Conservation (phyloP, 2,329 filamentous ascomycete species). For the Hypoxylon sp. region DNA sequence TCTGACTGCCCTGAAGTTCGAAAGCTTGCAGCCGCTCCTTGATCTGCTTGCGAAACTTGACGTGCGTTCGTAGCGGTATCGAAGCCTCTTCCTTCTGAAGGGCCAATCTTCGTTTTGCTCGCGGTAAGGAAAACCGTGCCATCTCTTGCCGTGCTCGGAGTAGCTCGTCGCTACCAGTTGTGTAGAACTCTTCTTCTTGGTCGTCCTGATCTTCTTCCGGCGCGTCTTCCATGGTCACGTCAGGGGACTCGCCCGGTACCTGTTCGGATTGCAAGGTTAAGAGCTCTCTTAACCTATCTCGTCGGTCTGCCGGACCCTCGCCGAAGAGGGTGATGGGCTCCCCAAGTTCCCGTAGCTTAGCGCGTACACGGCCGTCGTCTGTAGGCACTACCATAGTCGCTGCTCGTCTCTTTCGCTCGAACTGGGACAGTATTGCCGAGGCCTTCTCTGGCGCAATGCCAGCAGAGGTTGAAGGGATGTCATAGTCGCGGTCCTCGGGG, state of each 20-base stretch:
- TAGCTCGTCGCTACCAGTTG: slow-evolving; percentile 77
- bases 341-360: slow-evolving; percentile 82
- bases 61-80: slow-evolving; percentile 87
- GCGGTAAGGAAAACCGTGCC: slow-evolving; percentile 81
- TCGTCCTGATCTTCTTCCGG: slow-evolving; percentile 71
- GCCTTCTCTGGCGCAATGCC: slow-evolving; percentile 82
- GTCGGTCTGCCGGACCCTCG: slow-evolving; percentile 83
- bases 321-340: slow-evolving; percentile 95
- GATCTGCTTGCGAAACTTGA: slow-evolving; percentile 88
- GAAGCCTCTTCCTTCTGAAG: slow-evolving; percentile 82
- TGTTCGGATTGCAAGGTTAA: slow-evolving; percentile 77
- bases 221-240: slow-evolving; percentile 68
- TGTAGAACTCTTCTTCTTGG: slow-evolving; percentile 94
- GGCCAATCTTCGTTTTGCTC: slow-evolving; percentile 77
- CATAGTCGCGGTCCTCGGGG: slow-evolving; percentile 81
- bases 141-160: slow-evolving; percentile 80
- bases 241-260: slow-evolving; percentile 59
- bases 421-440: slow-evolving; percentile 84
- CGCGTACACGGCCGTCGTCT: slow-evolving; percentile 86
- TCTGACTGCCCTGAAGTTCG: slow-evolving; percentile 92
- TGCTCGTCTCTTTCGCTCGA: slow-evolving; percentile 88
- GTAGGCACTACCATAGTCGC: slow-evolving; percentile 92
- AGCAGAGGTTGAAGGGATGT: slow-evolving; percentile 69
- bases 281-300: slow-evolving; percentile 85
- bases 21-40: slow-evolving; percentile 84